Base-by-base conservation (phyloP, 1,284 basidiomycete species). In the Rhizoctonia solani region DNA sequence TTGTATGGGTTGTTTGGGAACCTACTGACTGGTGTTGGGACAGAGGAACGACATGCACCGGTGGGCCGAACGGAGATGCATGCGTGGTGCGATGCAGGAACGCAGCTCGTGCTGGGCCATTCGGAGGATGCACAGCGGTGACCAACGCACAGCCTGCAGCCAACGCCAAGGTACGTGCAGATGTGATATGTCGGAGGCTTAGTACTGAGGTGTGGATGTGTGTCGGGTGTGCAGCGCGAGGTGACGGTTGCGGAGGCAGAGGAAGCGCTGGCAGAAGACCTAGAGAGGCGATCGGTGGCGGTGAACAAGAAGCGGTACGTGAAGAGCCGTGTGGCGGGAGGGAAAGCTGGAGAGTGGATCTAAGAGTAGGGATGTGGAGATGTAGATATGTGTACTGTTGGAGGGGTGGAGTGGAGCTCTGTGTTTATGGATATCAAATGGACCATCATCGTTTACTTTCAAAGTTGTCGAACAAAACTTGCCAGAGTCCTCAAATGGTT, bases 41-140 rank as follows among this genome's bases (percentile, higher is more conserved):
- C 14, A 34, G 37, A 29, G 72, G 72, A 1, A 72, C 53, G 50
- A 53, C 55, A n/a, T 73, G 72, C 65, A 69, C n/a, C n/a, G n/a
- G n/a, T n/a, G n/a, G n/a, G n/a, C n/a, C n/a, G n/a, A n/a, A n/a
- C n/a, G n/a, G n/a, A 21, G 66, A 71, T 53, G 72, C 70, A 13
- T 73, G 72, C 69, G 65, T 74, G 19, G 69, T 73, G 16, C 69
- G 72, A 25, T 73, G 72, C 68, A 66, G 72, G 32, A 73, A 73
- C 56, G 34, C 21, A 39, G 72, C 72, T 30, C 30, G 70, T 29
- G 73, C 73, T 6, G 73, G 73, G 53, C 73, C 73, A 1, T 73
- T 73, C 63, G 73, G 73, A 9, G 66, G 68, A n/a, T 73, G 73
- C 66, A 71, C 67, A 8, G 71, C 71, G 4, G 71, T 71, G 14